Conservation (phyloP, 352 stramenopile species). For the Globisporangium ultimum region DNA sequence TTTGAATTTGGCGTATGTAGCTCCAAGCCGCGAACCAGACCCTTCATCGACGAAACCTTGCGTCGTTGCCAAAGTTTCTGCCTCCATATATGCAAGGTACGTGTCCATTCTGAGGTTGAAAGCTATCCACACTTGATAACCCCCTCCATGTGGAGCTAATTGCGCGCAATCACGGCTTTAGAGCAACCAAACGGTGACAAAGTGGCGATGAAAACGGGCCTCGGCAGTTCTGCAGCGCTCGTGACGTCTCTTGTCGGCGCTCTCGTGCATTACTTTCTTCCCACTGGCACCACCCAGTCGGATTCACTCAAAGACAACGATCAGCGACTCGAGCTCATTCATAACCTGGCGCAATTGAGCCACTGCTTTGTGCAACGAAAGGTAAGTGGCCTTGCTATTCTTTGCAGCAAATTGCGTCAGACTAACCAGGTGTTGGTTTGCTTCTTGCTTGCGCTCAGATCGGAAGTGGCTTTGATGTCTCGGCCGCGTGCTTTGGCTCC, state of each 20-base stretch:
- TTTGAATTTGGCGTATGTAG: slow-evolving; percentile 25
- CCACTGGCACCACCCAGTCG: slow-evolving; percentile 12
- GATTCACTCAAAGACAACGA: slow-evolving; percentile 14
- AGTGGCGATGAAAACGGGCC: slow-evolving; percentile 92
- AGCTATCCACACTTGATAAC: too few relatives aligned
- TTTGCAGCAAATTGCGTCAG: too few relatives aligned
- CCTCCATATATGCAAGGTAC: slow-evolving; percentile 46
- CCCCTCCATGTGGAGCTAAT: neutral
- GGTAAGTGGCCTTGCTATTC: slow-evolving; percentile 22
- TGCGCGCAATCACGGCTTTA: slow-evolving; percentile 3
- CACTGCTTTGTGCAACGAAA: slow-evolving; percentile 97
- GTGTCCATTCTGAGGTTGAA: too few relatives aligned
- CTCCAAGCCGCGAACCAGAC: slow-evolving; percentile 59
- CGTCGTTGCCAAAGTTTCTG: slow-evolving; percentile 80
- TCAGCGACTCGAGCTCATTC: slow-evolving; percentile 55
- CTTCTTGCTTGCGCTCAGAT: slow-evolving; percentile 50
- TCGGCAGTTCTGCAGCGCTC: slow-evolving; percentile 95
- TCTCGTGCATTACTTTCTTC: slow-evolving; percentile 85
- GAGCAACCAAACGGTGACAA: slow-evolving; percentile 31
- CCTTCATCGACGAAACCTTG: slow-evolving; percentile 62
- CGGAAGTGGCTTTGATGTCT: slow-evolving; percentile 97
- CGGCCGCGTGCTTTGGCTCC: slow-evolving; percentile 91
- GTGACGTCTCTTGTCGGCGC: slow-evolving; percentile 93
- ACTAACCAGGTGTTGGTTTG: neutral
- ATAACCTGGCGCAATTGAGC: slow-evolving; percentile 94